phyloP scores from a whole-genome alignment of 2,329 filamentous ascomycete genomes.

The Emmonsiellopsis sp. region DNA sequence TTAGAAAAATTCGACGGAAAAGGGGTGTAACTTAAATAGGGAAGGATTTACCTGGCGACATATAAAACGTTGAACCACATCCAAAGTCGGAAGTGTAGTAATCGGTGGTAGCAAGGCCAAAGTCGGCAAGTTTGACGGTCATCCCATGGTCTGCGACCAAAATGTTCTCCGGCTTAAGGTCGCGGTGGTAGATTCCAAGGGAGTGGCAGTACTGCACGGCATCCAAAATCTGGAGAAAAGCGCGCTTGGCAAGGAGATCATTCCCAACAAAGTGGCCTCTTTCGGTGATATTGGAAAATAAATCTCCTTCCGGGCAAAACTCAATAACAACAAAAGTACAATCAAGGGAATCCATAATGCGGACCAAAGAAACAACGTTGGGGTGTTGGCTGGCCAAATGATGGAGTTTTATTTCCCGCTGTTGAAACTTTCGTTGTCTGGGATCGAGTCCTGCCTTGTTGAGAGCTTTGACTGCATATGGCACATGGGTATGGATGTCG shows the following conservation, averaged over 20 bases:
- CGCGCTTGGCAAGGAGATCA: conserved; percentile 73
- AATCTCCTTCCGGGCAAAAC: conserved; percentile 91
- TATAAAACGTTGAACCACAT: conserved; percentile 97
- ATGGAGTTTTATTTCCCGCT: conserved; percentile 85
- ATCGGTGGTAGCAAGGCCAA: conserved; percentile 84
- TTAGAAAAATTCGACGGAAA: conserved; percentile 11
- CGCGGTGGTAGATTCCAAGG: conserved; percentile 89
- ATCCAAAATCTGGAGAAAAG: conserved; percentile 92
- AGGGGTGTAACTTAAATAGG: conserved; percentile 1
- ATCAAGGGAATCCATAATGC: conserved; percentile 84
- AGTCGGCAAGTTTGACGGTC: conserved; percentile 93
- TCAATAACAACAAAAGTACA: conserved; percentile 96
- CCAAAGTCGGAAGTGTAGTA: conserved; percentile 85
- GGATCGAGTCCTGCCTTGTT: conserved; percentile 88
- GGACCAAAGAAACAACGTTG: conserved; percentile 87
- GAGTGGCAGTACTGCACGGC: conserved; percentile 93
- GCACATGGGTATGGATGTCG: conserved; percentile 69
- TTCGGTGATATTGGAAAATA: conserved; percentile 97
- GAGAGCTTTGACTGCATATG: conserved; percentile 93
- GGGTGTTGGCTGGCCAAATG: conserved; percentile 79
- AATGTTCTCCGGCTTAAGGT: conserved; percentile 97
- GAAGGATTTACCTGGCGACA: conserved; percentile 79
- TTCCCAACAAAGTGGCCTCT: conserved; percentile 87
- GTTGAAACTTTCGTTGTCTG: conserved; percentile 81
- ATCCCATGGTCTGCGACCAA: conserved; percentile 79